A percentile compares a stretch with the other conserved stretches of the same genome.
Evolutionary conservation across 768 basidiomycete species (phyloP).

Genomic region (Naganishia onofrii): DNA sequence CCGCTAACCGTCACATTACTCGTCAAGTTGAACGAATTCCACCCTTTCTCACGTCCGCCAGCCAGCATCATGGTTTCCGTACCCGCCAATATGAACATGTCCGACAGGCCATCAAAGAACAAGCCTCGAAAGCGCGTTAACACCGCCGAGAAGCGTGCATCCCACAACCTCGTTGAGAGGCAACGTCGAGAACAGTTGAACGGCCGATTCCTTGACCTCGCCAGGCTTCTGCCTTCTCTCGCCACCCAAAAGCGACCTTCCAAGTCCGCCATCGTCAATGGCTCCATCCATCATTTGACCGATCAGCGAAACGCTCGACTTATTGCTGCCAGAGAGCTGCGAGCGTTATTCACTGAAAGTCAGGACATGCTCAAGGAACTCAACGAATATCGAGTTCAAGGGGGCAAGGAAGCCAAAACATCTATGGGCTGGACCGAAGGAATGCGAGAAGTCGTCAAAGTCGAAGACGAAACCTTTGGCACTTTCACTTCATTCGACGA

Average conservation of each 20-base stretch:
- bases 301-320: constrained; percentile 75
- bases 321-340: constrained; percentile 76
- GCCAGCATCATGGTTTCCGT: constrained; percentile 21
- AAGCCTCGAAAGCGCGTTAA: constrained; percentile 87
- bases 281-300: constrained; percentile 72
- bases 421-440: constrained; percentile 42
- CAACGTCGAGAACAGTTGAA: constrained; percentile 90
- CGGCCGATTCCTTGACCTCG: constrained; percentile 86
- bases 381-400: constrained; percentile 86
- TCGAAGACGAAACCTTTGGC: constrained; percentile 50
- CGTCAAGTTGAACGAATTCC: constrained; percentile 31
- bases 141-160: constrained; percentile 91
- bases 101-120: constrained; percentile 36
- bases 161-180: constrained; percentile 95
- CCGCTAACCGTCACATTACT: constrained; percentile 38
- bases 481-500: constrained; percentile 41
- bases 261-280: constrained; percentile 96
- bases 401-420: constrained; percentile 59
- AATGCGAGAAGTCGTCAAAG: constrained; percentile 45
- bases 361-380: constrained; percentile 85
- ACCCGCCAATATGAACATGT: constrained; percentile 14
- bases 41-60: background rate
- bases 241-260: constrained; percentile 87
- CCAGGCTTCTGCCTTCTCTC: constrained; percentile 83
- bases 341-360: constrained; percentile 72